Conservation (phyloP, 257 asterid species). For the Petunia axillaris region DNA sequence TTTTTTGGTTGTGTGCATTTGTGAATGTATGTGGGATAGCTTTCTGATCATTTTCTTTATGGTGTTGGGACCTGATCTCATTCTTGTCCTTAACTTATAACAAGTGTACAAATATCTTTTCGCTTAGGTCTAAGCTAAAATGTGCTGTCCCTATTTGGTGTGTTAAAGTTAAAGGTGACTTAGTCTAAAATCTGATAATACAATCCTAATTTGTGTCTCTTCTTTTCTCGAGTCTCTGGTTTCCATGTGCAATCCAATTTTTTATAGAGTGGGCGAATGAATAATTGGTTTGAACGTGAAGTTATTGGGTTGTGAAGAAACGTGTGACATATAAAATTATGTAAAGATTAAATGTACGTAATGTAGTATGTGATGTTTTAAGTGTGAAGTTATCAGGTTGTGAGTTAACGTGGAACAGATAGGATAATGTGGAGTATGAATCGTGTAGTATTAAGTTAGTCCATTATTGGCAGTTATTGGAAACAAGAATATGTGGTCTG, state of each 20-base stretch:
- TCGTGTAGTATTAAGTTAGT: too few relatives aligned
- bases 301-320: too few relatives aligned
- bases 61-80: neutral
- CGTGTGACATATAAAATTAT: too few relatives aligned
- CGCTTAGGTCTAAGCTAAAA: neutral
- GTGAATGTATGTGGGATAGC: neutral
- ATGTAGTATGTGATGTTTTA: neutral
- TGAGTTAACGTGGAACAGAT: neutral
- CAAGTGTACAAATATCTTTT: neutral
- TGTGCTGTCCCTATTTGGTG: neutral
- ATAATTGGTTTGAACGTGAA: neutral
- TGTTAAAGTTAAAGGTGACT: neutral
- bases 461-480: neutral
- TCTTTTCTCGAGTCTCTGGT: fast-evolving
- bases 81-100: neutral
- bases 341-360: too few relatives aligned
- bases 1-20: neutral
- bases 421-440: neutral
- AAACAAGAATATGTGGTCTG: neutral
- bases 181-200: neutral
- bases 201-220: neutral
- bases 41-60: neutral
- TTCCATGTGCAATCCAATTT: neutral
- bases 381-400: too few relatives aligned
- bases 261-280: neutral